Percentiles rank a stretch among this genome's conserved stretches.
phyloP scores from a whole-genome alignment of 805 yeast genomes.

The Starmerella khaoyaiensis region DNA sequence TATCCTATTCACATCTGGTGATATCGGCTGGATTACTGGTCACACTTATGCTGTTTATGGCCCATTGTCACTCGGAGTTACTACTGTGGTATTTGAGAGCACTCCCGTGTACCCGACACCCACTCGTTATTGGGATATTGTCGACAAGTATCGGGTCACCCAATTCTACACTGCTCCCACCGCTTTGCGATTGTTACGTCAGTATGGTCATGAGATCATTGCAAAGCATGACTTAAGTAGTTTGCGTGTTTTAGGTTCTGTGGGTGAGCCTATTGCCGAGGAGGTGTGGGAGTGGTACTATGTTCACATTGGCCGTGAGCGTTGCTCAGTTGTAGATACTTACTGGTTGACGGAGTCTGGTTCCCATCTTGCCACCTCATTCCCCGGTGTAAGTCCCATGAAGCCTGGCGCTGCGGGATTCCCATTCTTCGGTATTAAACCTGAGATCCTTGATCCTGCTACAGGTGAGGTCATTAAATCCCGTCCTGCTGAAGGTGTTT shows the following conservation, averaged over 20 bases:
- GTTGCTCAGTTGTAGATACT: constrained; percentile 87
- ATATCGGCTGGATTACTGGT: constrained; percentile 98
- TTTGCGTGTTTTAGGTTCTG: constrained; percentile 89
- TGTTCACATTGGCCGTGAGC: constrained; percentile 76
- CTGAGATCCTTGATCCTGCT: constrained; percentile 86
- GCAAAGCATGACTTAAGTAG: constrained; percentile 70
- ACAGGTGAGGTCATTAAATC: constrained; percentile 73
- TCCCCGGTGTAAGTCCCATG: constrained; percentile 88
- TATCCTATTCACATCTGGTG: constrained; percentile 90
- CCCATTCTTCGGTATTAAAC: constrained; percentile 91
- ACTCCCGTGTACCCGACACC: constrained; percentile 95
- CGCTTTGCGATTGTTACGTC: constrained; percentile 77
- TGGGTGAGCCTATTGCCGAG: constrained; percentile 97
- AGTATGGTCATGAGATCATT: constrained; percentile 80
- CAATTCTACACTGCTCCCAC: constrained; percentile 99
- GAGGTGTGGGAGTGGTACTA: constrained; percentile 99
- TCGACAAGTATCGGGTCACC: constrained; percentile 79
- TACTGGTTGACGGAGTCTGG: constrained; percentile 99
- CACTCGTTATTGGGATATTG: constrained; percentile 93
- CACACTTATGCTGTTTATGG: constrained; percentile 94
- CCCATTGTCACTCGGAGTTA: constrained; percentile 76
- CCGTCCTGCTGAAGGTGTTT: constrained; percentile 90
- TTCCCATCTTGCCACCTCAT: constrained; percentile 83
- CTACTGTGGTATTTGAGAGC: constrained; percentile 89
- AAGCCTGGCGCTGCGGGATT: constrained; percentile 96